Conservation (phyloP, 768 basidiomycete species). For the Sporobolomyces roseus region DNA sequence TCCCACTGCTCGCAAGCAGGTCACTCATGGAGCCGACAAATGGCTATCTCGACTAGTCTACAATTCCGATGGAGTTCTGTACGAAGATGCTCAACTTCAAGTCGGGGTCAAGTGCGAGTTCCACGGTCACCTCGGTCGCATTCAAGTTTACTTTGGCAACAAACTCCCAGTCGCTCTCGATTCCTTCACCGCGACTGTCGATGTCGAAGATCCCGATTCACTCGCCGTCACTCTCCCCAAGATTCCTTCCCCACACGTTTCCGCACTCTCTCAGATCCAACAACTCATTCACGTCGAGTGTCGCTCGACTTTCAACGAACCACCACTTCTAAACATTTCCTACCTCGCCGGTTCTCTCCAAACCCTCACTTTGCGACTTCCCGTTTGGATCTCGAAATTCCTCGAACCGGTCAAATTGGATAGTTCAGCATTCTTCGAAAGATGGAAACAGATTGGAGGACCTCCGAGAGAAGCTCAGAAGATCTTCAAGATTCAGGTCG, state of each 20-base stretch:
- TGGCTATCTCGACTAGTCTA: slow-evolving; percentile 57
- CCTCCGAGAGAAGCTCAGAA: slow-evolving; percentile 85
- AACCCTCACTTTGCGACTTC: slow-evolving; percentile 73
- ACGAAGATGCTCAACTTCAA: slow-evolving; percentile 92
- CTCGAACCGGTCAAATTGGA: slow-evolving; percentile 85
- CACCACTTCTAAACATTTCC: slow-evolving; percentile 78
- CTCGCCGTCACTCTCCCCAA: slow-evolving; percentile 81
- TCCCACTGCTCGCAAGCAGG: slow-evolving; percentile 31
- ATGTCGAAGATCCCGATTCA: slow-evolving; percentile 66
- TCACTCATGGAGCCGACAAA: slow-evolving; percentile 43
- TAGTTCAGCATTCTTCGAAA: slow-evolving; percentile 84
- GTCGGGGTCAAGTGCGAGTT: slow-evolving; percentile 95
- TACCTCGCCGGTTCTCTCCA: slow-evolving; percentile 91
- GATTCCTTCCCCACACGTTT: slow-evolving; percentile 77
- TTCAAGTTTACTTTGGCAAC: slow-evolving; percentile 94
- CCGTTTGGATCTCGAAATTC: slow-evolving; percentile 84
- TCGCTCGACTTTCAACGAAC: slow-evolving; percentile 71
- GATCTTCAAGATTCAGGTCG: slow-evolving; percentile 75
- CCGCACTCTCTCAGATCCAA: slow-evolving; percentile 80
- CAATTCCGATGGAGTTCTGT: slow-evolving; percentile 78
- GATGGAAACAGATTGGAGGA: slow-evolving; percentile 97
- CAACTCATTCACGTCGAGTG: slow-evolving; percentile 92
- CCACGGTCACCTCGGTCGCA: slow-evolving; percentile 86
- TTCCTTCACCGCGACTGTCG: slow-evolving; percentile 78
- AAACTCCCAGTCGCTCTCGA: slow-evolving; percentile 84